A percentile compares a stretch with the other conserved stretches of the same genome.
These are phyloP conservation scores for Orbilia quercus DNA, from an alignment of 2,329 filamentous ascomycete species.

Conservation along the genomic window DNA sequence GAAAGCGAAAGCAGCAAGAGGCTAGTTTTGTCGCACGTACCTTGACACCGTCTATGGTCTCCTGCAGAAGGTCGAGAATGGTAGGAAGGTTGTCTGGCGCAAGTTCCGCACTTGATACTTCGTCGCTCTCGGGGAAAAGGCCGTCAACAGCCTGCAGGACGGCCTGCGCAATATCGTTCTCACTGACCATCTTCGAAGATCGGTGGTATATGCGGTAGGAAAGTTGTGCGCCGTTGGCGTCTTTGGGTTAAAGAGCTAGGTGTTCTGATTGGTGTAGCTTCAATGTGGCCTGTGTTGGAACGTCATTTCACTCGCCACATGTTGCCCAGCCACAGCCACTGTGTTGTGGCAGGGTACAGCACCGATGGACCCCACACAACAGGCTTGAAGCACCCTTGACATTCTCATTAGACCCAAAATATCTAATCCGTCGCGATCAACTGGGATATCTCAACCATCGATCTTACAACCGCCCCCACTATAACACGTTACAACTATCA, in stretches of 20 bases:
- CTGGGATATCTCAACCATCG: too few relatives aligned
- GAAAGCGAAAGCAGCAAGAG: neutral
- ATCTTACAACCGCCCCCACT: too few relatives aligned
- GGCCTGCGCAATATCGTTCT: conserved; percentile 45
- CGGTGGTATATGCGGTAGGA: neutral
- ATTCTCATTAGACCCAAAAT: neutral
- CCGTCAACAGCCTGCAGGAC: conserved; percentile 53
- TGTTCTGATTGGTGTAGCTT: conserved; percentile 41
- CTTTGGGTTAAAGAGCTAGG: conserved; percentile 11
- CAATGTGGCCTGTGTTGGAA: conserved; percentile 33
- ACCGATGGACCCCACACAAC: conserved; percentile 20
- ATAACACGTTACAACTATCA: neutral
- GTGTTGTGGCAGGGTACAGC: conserved; percentile 1
- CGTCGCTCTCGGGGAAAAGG: conserved; percentile 49
- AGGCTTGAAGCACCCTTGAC: neutral
- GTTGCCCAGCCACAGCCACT: neutral
- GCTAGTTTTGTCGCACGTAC: conserved; percentile 13
- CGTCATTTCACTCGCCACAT: conserved; percentile 20
- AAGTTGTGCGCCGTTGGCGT: neutral
- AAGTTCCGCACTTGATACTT: conserved; percentile 56
- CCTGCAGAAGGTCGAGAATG: conserved; percentile 56
- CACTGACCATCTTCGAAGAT: conserved; percentile 25
- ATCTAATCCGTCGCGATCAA: too few relatives aligned
- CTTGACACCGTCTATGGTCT: conserved; percentile 56
- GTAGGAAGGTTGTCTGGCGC: conserved; percentile 56